Conservation (phyloP, 805 yeast genomes). For the Phaffomyces thermotolerans region DNA sequence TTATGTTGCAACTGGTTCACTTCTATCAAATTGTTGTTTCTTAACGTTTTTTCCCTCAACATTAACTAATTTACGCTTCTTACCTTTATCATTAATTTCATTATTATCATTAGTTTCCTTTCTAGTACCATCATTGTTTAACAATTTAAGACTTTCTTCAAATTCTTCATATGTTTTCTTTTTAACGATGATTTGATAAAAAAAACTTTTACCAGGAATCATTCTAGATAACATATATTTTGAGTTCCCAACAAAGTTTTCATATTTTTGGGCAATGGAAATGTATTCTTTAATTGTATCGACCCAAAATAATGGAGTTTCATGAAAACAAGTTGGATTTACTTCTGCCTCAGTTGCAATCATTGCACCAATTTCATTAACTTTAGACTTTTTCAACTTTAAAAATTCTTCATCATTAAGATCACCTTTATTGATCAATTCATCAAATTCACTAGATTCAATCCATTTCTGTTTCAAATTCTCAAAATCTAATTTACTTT, state of each 20-base stretch:
- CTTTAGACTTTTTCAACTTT: constrained; percentile 20
- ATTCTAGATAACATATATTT: constrained; percentile 76
- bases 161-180: constrained; percentile 50
- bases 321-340: constrained; percentile 70
- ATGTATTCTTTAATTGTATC: constrained; percentile 49
- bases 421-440: neutral
- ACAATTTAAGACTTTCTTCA: constrained; percentile 17
- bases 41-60: constrained; percentile 6
- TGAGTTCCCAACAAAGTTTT: constrained; percentile 63
- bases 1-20: constrained; percentile 3
- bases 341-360: constrained; percentile 86
- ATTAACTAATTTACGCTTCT: constrained; percentile 12
- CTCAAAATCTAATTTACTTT: constrained; percentile 44
- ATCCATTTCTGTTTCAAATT: constrained; percentile 39
- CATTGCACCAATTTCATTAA: constrained; percentile 79
- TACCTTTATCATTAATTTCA: constrained; percentile 11
- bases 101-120: neutral
- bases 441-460: constrained; percentile 3
- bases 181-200: constrained; percentile 50
- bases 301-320: constrained; percentile 42
- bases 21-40: constrained; percentile 14
- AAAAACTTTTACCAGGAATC: constrained; percentile 65
- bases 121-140: constrained; percentile 15
- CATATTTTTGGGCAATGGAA: constrained; percentile 43
- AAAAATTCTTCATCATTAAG: neutral